Conservation (phyloP, 2,329 filamentous ascomycete genomes). For the Penicillium nordicum region DNA sequence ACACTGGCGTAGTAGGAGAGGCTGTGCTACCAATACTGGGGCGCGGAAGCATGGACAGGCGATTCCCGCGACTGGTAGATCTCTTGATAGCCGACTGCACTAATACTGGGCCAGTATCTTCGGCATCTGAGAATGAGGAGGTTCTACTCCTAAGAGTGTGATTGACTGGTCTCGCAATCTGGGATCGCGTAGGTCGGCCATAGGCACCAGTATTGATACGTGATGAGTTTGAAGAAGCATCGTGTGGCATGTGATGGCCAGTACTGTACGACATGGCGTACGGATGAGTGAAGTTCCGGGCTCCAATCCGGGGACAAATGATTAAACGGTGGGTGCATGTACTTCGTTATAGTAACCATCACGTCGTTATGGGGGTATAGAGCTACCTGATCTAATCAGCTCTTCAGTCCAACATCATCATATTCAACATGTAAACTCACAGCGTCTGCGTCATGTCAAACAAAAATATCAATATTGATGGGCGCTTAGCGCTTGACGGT, state of each 20-base stretch:
- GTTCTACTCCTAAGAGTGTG: slow-evolving; percentile 21
- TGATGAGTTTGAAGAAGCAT: slow-evolving; percentile 25
- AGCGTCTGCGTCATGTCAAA: slow-evolving; percentile 1
- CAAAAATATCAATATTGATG: neutral
- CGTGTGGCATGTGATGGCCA: slow-evolving; percentile 31
- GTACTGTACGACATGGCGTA: slow-evolving; percentile 38
- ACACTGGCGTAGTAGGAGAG: slow-evolving; percentile 16
- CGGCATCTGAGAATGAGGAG: slow-evolving; percentile 30
- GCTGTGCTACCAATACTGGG: slow-evolving; percentile 23
- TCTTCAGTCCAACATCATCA: neutral
- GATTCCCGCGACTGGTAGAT: slow-evolving; percentile 23
- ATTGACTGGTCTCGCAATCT: slow-evolving; percentile 26
- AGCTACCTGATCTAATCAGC: neutral
- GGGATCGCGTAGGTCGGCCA: slow-evolving; percentile 23
- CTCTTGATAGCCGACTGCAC: slow-evolving; percentile 20
- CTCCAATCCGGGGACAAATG: slow-evolving; percentile 28
- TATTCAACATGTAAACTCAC: neutral
- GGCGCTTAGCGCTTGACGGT: neutral
- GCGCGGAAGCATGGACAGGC: slow-evolving; percentile 31
- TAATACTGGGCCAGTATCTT: slow-evolving; percentile 19
- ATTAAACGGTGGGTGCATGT: slow-evolving; percentile 22
- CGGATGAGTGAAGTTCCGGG: slow-evolving; percentile 25
- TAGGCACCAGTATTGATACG: slow-evolving; percentile 18
- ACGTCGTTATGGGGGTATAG: slow-evolving; percentile 12
- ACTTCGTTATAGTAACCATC: slow-evolving; percentile 32